These are phyloP conservation scores for Ogataea methanolica DNA, from an alignment of 805 yeast genomes.

Conservation along the genomic window DNA sequence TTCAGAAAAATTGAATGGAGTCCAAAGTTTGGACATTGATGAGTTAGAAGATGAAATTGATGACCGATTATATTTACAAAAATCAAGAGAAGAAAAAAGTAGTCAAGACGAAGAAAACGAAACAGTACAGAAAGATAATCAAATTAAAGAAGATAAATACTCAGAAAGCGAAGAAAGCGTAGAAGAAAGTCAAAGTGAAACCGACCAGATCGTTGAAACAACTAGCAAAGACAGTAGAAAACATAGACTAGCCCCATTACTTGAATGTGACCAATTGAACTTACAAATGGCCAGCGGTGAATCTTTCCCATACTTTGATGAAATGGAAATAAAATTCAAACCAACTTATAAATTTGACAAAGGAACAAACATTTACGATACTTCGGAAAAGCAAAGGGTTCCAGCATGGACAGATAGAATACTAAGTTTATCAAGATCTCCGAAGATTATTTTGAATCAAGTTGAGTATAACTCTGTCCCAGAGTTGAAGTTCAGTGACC, in stretches of 20 bases:
- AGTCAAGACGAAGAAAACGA: not conserved
- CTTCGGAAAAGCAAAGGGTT: constrained; percentile 85
- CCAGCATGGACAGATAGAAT: constrained; percentile 99
- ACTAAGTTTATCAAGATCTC: constrained; percentile 52
- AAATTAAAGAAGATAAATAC: too few relatives aligned
- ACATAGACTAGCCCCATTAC: constrained; percentile 28
- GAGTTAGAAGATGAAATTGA: not conserved
- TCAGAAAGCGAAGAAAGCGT: too few relatives aligned
- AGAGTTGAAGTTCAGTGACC: constrained; percentile 72
- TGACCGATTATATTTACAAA: not conserved
- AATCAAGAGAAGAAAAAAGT: not conserved
- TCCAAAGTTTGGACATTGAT: not conserved
- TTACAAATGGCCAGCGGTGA: constrained; percentile 72
- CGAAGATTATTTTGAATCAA: constrained; percentile 52
- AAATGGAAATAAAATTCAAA: constrained; percentile 70
- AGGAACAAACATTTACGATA: constrained; percentile 76
- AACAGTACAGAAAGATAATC: not conserved
- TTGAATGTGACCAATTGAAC: constrained; percentile 73
- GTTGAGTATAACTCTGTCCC: constrained; percentile 54
- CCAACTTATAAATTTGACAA: constrained; percentile 96
- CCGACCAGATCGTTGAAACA: too few relatives aligned
- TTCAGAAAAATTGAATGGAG: not conserved
- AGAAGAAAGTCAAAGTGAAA: too few relatives aligned
- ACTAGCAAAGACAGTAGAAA: too few relatives aligned
- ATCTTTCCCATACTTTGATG: constrained; percentile 77